Conservation (phyloP, 2,329 filamentous ascomycete species). For the Stagonosporopsis vannaccii region DNA sequence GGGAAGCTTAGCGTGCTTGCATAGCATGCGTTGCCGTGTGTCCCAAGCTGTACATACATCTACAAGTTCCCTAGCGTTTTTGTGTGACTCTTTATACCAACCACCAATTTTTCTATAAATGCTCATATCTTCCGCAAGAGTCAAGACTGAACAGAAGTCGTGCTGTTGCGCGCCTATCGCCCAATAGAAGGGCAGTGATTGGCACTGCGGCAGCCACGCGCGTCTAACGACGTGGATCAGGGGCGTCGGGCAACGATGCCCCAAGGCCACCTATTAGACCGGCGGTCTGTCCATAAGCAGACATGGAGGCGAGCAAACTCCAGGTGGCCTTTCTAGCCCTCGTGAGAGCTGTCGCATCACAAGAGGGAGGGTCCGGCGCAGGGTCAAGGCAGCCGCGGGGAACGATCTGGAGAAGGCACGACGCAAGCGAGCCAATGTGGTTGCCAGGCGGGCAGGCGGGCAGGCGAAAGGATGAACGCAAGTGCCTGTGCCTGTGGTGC, state of each 20-base stretch:
- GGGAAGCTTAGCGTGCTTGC: constrained; percentile 4
- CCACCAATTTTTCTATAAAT: neutral
- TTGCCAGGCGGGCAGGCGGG: constrained; percentile 27
- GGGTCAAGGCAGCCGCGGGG: constrained; percentile 27
- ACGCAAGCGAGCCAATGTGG: constrained; percentile 38
- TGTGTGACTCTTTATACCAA: neutral
- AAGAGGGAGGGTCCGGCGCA: constrained; percentile 15
- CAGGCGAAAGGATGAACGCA: constrained; percentile 8
- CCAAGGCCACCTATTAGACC: neutral
- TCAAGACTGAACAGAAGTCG: neutral
- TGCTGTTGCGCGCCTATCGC: constrained; percentile 6
- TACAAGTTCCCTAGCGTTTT: constrained; percentile 3
- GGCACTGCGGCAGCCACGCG: constrained; percentile 17
- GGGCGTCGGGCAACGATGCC: constrained; percentile 6
- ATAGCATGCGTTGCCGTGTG: constrained; percentile 13
- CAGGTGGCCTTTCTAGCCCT: neutral
- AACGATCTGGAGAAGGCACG: constrained; percentile 32
- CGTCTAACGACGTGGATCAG: constrained; percentile 14
- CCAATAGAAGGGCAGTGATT: constrained; percentile 17
- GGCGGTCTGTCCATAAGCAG: neutral
- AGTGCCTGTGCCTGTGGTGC: constrained; percentile 8
- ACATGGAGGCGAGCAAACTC: neutral
- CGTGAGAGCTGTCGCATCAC: neutral
- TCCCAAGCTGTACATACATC: constrained; percentile 9
- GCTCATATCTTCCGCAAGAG: neutral